Conservation (phyloP, 2,329 filamentous ascomycete species). For the Cladophialophora carrionii region DNA sequence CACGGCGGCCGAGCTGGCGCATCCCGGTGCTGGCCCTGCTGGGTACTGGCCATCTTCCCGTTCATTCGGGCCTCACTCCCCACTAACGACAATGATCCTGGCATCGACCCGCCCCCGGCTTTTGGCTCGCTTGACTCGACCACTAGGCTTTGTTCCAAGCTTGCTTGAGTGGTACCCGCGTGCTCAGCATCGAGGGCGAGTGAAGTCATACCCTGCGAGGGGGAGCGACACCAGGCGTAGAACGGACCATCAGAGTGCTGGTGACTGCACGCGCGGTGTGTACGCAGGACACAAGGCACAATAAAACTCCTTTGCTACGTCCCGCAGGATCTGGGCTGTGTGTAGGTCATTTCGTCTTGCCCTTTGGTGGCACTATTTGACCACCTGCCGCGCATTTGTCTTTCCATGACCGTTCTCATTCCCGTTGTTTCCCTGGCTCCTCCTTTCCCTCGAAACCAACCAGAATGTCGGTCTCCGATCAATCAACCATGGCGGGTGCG, state of each 20-base stretch:
- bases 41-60: neutral
- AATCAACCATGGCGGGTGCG: slow-evolving; percentile 19
- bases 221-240: neutral
- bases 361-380: neutral
- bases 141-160: slow-evolving; percentile 3
- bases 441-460: neutral
- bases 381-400: neutral
- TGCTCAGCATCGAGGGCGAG: neutral
- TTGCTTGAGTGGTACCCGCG: neutral
- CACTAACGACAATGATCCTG: neutral
- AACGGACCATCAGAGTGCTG: neutral
- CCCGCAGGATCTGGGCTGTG: neutral
- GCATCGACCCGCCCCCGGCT: slow-evolving; percentile 14
- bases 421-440: neutral
- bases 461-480: slow-evolving; percentile 23
- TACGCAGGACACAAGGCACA: neutral
- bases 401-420: neutral
- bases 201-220: neutral
- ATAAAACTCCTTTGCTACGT: neutral
- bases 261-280: neutral
- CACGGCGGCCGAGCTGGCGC: neutral
- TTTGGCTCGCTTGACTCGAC: slow-evolving; percentile 3
- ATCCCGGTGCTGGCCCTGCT: too few species aligned
- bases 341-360: neutral
- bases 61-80: neutral